Evolutionary conservation across 805 yeast species (phyloP), one percentile per base, ranked within the genome.

Genomic region (Wickerhamomyces silvicola): DNA sequence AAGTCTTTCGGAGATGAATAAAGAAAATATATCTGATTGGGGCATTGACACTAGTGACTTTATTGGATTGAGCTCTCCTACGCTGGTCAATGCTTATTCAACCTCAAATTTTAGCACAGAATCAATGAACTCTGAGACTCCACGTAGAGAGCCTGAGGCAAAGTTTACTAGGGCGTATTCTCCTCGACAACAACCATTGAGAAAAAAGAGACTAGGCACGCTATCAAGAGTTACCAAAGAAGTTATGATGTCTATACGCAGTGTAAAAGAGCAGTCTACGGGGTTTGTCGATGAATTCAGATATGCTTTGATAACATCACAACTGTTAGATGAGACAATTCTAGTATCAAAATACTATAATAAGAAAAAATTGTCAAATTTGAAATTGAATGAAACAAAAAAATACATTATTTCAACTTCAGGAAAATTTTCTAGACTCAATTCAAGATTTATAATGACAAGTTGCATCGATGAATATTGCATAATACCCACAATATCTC

Each of bases 211-310:
- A n/a, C n/a, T n/a, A n/a, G n/a, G n/a, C n/a, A n/a, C n/a, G n/a
- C n/a, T n/a, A n/a, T n/a, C n/a, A n/a, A n/a, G n/a, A n/a, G n/a
- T n/a, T n/a, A n/a, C n/a, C n/a, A n/a, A n/a, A n/a, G n/a, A n/a
- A n/a, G n/a, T n/a, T n/a, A n/a, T n/a, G n/a, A n/a, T n/a, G n/a
- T n/a, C n/a, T n/a, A n/a, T n/a, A n/a, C n/a, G n/a, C n/a, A n/a
- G n/a, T n/a, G n/a, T 22, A 12, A 19, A 30, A 6, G 13, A 2
- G 2, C 15, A 15, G 3, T 19, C 28, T 5, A 30, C 4, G 44
- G 34, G 48, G 27, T 74, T 72, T 41, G 40, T 60, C 18, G 80
- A 75, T 35, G 72, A 72, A 39, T 70, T 72, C 40, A 62, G 72
- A 28, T 75, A 72, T 45, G 49, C 60, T 4, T 47, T 74, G 2